Conservation (phyloP, 495 filamentous ascomycete genomes). For the Aspergillus affinis region DNA sequence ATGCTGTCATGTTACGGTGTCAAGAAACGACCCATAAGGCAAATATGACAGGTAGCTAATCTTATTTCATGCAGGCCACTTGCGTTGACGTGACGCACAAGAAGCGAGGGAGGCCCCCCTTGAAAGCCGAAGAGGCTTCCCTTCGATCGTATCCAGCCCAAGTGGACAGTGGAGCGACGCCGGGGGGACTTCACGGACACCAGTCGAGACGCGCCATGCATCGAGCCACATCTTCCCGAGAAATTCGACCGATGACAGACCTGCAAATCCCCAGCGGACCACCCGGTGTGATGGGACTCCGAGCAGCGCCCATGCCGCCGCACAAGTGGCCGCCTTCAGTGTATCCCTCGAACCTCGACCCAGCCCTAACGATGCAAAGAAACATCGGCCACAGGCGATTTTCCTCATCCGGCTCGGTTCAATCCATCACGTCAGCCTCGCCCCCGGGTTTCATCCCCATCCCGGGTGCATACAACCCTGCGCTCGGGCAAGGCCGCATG, state of each 20-base stretch:
- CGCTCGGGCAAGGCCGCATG: slow-evolving; percentile 26
- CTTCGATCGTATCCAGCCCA: slow-evolving; percentile 37
- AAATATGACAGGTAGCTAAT: slow-evolving; percentile 8
- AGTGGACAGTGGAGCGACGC: slow-evolving; percentile 26
- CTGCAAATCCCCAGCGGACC: slow-evolving; percentile 31
- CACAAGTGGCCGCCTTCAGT: slow-evolving; percentile 40
- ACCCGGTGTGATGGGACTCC: slow-evolving; percentile 23
- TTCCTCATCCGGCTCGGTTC: slow-evolving; percentile 38
- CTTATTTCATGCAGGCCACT: slow-evolving; percentile 55
- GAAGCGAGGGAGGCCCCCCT: slow-evolving; percentile 86
- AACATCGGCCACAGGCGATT: slow-evolving; percentile 35
- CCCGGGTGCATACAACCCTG: slow-evolving; percentile 31
- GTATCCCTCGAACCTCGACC: slow-evolving; percentile 38
- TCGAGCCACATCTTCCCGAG: slow-evolving; percentile 42
- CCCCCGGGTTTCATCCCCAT: slow-evolving; percentile 32
- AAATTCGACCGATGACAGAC: slow-evolving; percentile 47
- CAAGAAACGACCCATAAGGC: not conserved
- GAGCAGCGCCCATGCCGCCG: slow-evolving; percentile 26
- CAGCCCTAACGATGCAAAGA: slow-evolving; percentile 27
- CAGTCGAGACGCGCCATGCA: slow-evolving; percentile 35
- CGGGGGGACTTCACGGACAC: slow-evolving; percentile 29
- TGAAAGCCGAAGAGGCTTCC: slow-evolving; percentile 74
- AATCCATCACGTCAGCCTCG: slow-evolving; percentile 28
- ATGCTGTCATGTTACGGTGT: too few relatives aligned
- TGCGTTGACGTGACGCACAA: slow-evolving; percentile 96